Conservation (phyloP, 2,329 filamentous ascomycete genomes). For the Calonectria crousiana region DNA sequence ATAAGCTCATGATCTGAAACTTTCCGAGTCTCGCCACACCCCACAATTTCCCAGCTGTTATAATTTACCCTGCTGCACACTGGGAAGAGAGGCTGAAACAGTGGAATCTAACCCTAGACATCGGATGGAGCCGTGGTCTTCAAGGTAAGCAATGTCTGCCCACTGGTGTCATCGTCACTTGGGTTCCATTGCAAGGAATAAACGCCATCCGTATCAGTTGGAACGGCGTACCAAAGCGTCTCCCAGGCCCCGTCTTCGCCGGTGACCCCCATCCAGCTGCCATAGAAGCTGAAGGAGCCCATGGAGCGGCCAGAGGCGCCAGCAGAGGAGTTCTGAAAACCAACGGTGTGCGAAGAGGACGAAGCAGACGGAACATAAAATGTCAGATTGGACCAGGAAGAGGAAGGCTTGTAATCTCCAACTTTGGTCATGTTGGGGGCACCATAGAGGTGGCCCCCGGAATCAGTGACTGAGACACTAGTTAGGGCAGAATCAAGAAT, state of each 20-base stretch:
- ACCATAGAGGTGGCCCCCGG: neutral
- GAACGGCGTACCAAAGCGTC: slow-evolving; percentile 25
- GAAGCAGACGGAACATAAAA: slow-evolving; percentile 17
- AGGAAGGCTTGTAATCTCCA: neutral
- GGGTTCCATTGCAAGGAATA: slow-evolving; percentile 26
- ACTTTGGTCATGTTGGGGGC: slow-evolving; percentile 21
- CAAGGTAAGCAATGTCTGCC: slow-evolving; percentile 7
- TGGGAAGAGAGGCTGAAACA: neutral
- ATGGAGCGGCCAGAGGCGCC: neutral
- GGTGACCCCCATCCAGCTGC: neutral
- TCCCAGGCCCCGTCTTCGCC: neutral
- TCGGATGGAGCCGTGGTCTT: slow-evolving; percentile 16
- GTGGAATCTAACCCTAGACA: neutral
- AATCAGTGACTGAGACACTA: neutral
- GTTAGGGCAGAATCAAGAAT: neutral
- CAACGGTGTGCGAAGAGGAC: slow-evolving; percentile 21
- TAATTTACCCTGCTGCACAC: neutral
- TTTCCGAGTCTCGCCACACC: neutral
- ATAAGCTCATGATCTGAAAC: neutral
- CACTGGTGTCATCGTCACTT: neutral
- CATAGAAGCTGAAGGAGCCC: slow-evolving; percentile 20
- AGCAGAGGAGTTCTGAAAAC: slow-evolving; percentile 3
- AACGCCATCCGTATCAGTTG: slow-evolving; percentile 6
- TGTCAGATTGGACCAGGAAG: slow-evolving; percentile 22
- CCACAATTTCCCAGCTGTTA: neutral